These are phyloP conservation scores for Salix exigua DNA, from an alignment of 345 rosid species.

Conservation along the genomic window DNA sequence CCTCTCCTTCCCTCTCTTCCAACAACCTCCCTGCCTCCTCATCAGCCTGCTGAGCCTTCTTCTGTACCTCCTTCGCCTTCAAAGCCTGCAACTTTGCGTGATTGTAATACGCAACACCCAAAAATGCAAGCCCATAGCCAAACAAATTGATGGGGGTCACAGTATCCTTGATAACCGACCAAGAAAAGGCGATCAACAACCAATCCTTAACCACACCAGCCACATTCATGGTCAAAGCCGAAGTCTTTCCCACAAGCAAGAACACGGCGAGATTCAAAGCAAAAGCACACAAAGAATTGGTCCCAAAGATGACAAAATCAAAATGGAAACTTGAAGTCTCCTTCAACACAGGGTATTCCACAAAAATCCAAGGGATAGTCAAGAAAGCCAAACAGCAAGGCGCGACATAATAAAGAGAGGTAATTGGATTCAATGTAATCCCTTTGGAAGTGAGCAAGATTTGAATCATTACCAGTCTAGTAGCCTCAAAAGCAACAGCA, in stretches of 20 bases:
- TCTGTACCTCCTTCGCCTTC: constrained; percentile 86
- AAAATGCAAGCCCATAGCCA: constrained; percentile 82
- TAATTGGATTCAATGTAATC: constrained; percentile 74
- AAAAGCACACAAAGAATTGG: constrained; percentile 85
- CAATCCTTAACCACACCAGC: constrained; percentile 98
- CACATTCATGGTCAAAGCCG: constrained; percentile 96
- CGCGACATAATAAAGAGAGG: constrained; percentile 77
- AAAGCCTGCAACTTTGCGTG: constrained; percentile 86
- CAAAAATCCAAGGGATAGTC: constrained; percentile 85
- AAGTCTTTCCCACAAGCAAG: constrained; percentile 91
- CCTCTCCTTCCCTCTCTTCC: constrained; percentile 76
- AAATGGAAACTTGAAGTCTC: constrained; percentile 84
- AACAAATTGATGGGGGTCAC: constrained; percentile 82
- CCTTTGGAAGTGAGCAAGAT: constrained; percentile 88
- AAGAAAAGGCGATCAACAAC: constrained; percentile 90
- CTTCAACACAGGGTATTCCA: constrained; percentile 62
- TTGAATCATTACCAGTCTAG: constrained; percentile 84
- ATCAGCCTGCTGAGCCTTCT: constrained; percentile 64
- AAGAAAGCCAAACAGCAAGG: constrained; percentile 85
- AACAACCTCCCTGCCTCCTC: constrained; percentile 82
- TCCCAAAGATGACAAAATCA: constrained; percentile 80
- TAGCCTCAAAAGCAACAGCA: constrained; percentile 90
- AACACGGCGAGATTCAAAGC: constrained; percentile 93
- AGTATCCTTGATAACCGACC: constrained; percentile 96
- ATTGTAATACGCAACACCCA: constrained; percentile 92